Evolutionary conservation across 2,329 filamentous ascomycete genomes (phyloP).

Genomic region (Aspergillus tubingensis): DNA sequence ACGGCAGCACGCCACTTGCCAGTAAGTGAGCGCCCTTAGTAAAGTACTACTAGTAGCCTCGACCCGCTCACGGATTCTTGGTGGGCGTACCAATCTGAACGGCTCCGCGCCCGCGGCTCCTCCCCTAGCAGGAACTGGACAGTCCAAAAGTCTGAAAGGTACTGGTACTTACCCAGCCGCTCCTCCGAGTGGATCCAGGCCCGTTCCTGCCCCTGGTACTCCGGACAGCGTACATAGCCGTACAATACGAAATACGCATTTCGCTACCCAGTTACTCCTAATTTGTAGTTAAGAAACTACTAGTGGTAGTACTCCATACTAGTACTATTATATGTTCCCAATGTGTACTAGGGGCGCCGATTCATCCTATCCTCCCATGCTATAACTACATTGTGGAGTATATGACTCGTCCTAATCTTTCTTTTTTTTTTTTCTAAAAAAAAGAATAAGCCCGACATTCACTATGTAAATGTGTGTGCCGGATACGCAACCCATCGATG

Average conservation of each 20-base stretch:
- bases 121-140: no score
- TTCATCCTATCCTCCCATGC: no score
- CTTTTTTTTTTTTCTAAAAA: no score
- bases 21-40: neutral
- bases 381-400: no score
- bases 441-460: no score
- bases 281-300: neutral
- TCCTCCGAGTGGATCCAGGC: neutral
- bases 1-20: neutral
- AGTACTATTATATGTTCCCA: no score
- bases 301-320: neutral
- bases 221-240: neutral
- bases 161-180: neutral
- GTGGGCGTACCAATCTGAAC: neutral
- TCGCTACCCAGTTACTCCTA: neutral
- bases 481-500: no score
- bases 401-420: no score
- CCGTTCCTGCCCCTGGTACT: neutral
- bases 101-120: no score
- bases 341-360: no score
- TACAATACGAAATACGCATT: neutral
- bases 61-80: constrained; percentile 1
- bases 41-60: neutral
- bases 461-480: no score
- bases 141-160: neutral